phyloP scores from a whole-genome alignment of 331 rosid species.

The Malus hybrid region DNA sequence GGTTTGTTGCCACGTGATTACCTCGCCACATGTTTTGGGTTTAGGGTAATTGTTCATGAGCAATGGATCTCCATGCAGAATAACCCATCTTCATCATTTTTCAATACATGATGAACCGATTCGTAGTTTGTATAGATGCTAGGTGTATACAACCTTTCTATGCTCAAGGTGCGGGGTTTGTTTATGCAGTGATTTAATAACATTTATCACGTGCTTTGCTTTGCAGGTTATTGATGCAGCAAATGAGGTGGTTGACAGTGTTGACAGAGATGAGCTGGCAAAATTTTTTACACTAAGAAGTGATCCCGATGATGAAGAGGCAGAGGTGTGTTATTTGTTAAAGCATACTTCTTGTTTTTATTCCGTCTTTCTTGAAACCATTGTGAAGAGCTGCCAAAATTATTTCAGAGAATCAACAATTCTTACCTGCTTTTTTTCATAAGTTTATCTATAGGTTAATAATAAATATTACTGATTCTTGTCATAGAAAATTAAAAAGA shows the following conservation, averaged over 20 bases:
- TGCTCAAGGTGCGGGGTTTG: neutral
- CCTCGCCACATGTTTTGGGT: neutral
- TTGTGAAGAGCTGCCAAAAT: neutral
- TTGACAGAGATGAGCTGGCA: slow-evolving; percentile 65
- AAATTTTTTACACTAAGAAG: slow-evolving; percentile 44
- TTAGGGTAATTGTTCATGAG: neutral
- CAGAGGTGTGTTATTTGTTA: slow-evolving; percentile 43
- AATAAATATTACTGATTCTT: slow-evolving; percentile 2
- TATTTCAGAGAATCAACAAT: neutral
- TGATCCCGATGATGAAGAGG: slow-evolving; percentile 84
- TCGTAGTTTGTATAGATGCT: neutral
- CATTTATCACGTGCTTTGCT: neutral
- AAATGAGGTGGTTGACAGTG: slow-evolving; percentile 57
- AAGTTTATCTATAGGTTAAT: slow-evolving; percentile 5
- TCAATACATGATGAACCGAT: neutral
- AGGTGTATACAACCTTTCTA: neutral
- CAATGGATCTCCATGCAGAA: neutral
- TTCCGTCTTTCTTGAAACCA: neutral
- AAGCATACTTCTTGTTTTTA: neutral
- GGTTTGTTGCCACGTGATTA: neutral
- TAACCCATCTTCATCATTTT: neutral
- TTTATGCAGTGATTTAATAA: neutral
- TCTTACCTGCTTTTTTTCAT: neutral
- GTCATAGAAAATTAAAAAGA: slow-evolving; percentile 55
- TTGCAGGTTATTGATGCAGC: slow-evolving; percentile 74